phyloP scores from a whole-genome alignment of 805 yeast species.

The Wickerhamomyces subpelliculosus region DNA sequence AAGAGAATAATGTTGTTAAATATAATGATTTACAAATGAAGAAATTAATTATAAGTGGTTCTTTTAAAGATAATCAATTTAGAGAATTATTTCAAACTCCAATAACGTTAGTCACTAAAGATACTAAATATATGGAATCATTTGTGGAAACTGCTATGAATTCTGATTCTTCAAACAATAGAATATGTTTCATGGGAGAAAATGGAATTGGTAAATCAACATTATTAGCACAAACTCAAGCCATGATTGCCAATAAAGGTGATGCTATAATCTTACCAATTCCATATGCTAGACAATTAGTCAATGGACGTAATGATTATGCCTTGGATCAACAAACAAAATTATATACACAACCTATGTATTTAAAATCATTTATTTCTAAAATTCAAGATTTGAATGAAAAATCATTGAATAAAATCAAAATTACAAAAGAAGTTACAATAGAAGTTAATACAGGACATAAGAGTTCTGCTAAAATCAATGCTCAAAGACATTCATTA shows the following conservation, averaged over 20 bases:
- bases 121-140: slow-evolving; percentile 33
- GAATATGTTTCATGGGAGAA: slow-evolving; percentile 57
- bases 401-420: slow-evolving; percentile 27
- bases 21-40: slow-evolving; percentile 34
- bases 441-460: slow-evolving; percentile 27
- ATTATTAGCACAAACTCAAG: slow-evolving; percentile 60
- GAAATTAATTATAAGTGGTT: slow-evolving; percentile 46
- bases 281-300: slow-evolving; percentile 50
- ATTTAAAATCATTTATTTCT: slow-evolving; percentile 49
- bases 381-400: slow-evolving; percentile 43
- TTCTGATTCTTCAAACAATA: slow-evolving; percentile 33
- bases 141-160: slow-evolving; percentile 30
- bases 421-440: slow-evolving; percentile 26
- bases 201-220: slow-evolving; percentile 79
- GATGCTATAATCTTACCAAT: slow-evolving; percentile 52
- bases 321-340: slow-evolving; percentile 41
- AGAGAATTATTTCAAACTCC: slow-evolving; percentile 61
- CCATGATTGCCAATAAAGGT: slow-evolving; percentile 37
- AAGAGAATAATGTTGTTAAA: slow-evolving; percentile 26
- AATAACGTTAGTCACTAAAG: slow-evolving; percentile 47
- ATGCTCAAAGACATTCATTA: slow-evolving; percentile 25
- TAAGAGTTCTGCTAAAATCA: slow-evolving; percentile 22
- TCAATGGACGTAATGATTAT: slow-evolving; percentile 73
- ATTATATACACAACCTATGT: slow-evolving; percentile 74
- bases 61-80: slow-evolving; percentile 62